Conservation (phyloP, 2,329 filamentous ascomycete species). For the Epicoccum nigrum region DNA sequence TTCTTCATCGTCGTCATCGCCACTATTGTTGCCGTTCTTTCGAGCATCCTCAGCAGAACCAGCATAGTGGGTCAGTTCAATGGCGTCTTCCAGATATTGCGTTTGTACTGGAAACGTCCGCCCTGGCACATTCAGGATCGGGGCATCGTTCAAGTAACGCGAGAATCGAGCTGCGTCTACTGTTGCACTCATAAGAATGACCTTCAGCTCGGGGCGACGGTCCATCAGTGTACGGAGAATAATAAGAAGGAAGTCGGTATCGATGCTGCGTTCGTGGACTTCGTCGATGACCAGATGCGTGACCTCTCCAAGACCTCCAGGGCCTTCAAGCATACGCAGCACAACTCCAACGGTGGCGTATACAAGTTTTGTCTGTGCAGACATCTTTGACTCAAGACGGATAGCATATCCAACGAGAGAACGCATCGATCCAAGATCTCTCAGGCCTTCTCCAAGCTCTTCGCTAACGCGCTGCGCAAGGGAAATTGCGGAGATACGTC, state of each 20-base stretch:
- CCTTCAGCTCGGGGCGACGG: slow-evolving; percentile 81
- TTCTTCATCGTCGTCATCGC: slow-evolving; percentile 56
- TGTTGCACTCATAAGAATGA: slow-evolving; percentile 96
- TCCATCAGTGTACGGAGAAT: slow-evolving; percentile 83
- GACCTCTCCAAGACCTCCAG: slow-evolving; percentile 83
- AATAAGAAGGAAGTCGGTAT: slow-evolving; percentile 94
- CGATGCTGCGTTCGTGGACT: slow-evolving; percentile 92
- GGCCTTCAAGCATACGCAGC: slow-evolving; percentile 95
- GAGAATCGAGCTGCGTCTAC: slow-evolving; percentile 93
- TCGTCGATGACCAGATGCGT: slow-evolving; percentile 97
- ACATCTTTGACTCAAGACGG: slow-evolving; percentile 85
- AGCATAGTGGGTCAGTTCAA: slow-evolving; percentile 81
- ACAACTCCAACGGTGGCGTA: slow-evolving; percentile 92
- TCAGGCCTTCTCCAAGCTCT: slow-evolving; percentile 84
- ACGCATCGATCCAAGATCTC: slow-evolving; percentile 78
- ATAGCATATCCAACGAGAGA: slow-evolving; percentile 96
- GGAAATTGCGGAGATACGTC: slow-evolving; percentile 94
- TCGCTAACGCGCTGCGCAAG: slow-evolving; percentile 91
- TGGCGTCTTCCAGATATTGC: slow-evolving; percentile 87
- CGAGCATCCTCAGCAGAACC: slow-evolving; percentile 51
- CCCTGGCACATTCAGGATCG: slow-evolving; percentile 87
- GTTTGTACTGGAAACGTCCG: slow-evolving; percentile 92
- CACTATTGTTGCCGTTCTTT: slow-evolving; percentile 56
- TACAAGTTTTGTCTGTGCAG: slow-evolving; percentile 79
- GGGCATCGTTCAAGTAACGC: slow-evolving; percentile 81